A percentile compares a stretch with the other conserved stretches of the same genome.
These are phyloP conservation scores for Hysterangium stoloniferum DNA, from an alignment of 768 basidiomycete species.

Conservation along the genomic window DNA sequence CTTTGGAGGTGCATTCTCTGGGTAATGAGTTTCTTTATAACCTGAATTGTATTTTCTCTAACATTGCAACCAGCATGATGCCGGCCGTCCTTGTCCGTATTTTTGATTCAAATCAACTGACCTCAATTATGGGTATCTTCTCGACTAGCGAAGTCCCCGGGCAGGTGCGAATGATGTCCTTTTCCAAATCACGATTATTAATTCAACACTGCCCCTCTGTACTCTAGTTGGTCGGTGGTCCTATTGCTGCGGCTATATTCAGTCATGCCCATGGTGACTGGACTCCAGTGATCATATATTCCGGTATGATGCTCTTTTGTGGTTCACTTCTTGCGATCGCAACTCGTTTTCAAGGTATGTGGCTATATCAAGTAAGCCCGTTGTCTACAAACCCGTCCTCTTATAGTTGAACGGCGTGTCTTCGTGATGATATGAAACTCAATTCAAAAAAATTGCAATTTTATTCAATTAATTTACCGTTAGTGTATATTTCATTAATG, in stretches of 20 bases:
- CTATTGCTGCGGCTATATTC: slow-evolving; percentile 1
- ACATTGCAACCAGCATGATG: not conserved
- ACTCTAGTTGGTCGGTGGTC: not conserved
- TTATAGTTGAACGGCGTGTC: not conserved
- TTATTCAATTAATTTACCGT: too few relatives aligned
- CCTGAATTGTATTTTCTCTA: not conserved
- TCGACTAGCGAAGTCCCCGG: not conserved
- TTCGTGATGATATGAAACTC: not conserved
- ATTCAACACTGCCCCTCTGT: not conserved
- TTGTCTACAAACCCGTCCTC: too few relatives aligned
- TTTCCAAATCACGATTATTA: too few relatives aligned
- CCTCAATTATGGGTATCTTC: not conserved
- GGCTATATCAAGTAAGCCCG: too few relatives aligned
- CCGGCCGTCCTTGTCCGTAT: not conserved
- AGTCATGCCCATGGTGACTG: not conserved
- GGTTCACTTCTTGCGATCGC: not conserved
- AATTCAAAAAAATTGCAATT: too few relatives aligned
- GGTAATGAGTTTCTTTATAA: not conserved
- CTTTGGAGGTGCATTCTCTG: not conserved
- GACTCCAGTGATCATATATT: not conserved
- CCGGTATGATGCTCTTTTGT: not conserved
- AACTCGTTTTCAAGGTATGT: too few relatives aligned
- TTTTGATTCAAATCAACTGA: not conserved
- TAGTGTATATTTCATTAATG: too few relatives aligned
- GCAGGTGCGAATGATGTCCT: not conserved